Conservation (phyloP, 139 green algal genomes). For the Pleodorina starrii region DNA sequence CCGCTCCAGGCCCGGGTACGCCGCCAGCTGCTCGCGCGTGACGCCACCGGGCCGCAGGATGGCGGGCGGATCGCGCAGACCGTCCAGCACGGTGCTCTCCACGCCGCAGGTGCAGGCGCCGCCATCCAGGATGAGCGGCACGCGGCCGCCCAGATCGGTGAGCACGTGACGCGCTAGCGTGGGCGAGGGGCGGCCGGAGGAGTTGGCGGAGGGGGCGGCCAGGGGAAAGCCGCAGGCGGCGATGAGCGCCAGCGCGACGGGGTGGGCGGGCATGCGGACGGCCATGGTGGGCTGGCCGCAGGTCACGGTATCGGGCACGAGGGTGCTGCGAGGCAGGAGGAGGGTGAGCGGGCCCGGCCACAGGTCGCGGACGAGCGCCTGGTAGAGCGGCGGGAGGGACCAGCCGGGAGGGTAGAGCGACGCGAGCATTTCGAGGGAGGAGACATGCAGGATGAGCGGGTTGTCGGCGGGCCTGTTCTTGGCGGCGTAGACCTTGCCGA, state of each 20-base stretch:
- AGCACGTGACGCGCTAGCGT: slow-evolving; percentile 68
- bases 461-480: slow-evolving; percentile 74
- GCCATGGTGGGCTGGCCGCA: slow-evolving; percentile 69
- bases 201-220: slow-evolving; percentile 74
- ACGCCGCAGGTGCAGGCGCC: slow-evolving; percentile 64
- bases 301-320: slow-evolving; percentile 61
- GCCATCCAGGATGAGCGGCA: slow-evolving; percentile 67
- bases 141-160: slow-evolving; percentile 59
- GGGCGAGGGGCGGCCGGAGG: slow-evolving; percentile 67
- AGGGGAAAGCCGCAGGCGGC: slow-evolving; percentile 64
- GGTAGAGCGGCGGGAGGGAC: slow-evolving; percentile 55
- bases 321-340: slow-evolving; percentile 61
- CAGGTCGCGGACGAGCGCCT: slow-evolving; percentile 39
- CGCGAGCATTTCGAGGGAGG: slow-evolving; percentile 66
- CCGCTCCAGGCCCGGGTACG: slow-evolving; percentile 47
- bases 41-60: slow-evolving; percentile 71
- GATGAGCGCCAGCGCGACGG: slow-evolving; percentile 71
- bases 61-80: slow-evolving; percentile 58
- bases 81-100: slow-evolving; percentile 72
- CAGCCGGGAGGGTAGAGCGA: slow-evolving; percentile 64
- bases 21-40: slow-evolving; percentile 61
- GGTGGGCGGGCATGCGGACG: slow-evolving; percentile 74
- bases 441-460: slow-evolving; percentile 77
- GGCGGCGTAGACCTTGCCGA: slow-evolving; percentile 64
- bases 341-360: slow-evolving; percentile 78